Conservation (phyloP, 2,329 filamentous ascomycete genomes). For the Lachnellula cervina region DNA sequence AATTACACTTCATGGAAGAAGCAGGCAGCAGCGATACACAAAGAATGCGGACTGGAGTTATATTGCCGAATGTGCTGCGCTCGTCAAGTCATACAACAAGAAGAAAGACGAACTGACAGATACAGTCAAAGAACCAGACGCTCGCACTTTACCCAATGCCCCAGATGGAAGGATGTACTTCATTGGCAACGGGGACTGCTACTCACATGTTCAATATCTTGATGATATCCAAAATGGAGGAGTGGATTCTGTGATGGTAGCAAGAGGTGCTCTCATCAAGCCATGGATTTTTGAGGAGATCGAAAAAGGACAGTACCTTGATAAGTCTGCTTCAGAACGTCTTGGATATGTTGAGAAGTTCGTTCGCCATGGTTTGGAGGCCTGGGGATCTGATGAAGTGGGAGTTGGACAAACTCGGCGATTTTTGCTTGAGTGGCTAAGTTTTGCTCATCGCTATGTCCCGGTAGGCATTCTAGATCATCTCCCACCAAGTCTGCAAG, state of each 20-base stretch:
- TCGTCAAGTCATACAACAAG: constrained; percentile 75
- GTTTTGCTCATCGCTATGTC: constrained; percentile 88
- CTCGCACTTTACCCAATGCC: constrained; percentile 62
- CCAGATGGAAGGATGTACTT: constrained; percentile 75
- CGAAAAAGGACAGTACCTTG: constrained; percentile 82
- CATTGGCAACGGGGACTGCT: constrained; percentile 94
- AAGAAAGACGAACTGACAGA: constrained; percentile 64
- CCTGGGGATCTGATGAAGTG: constrained; percentile 93
- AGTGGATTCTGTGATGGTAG: constrained; percentile 95
- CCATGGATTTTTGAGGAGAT: constrained; percentile 99
- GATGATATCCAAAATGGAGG: constrained; percentile 69
- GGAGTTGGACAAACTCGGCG: constrained; percentile 85
- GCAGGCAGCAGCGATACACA: constrained; percentile 90
- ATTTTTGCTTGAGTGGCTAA: constrained; percentile 93
- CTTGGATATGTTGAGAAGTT: constrained; percentile 85
- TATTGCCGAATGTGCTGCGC: constrained; percentile 80
- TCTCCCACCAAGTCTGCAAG: constrained; percentile 82
- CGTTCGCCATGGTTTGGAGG: constrained; percentile 81
- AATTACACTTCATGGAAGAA: constrained; percentile 92
- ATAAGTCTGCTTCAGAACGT: constrained; percentile 87
- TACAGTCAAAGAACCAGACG: constrained; percentile 73
- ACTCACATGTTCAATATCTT: constrained; percentile 85
- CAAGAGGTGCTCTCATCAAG: constrained; percentile 92
- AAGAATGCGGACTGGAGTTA: constrained; percentile 91
- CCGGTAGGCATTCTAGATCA: constrained; percentile 84